These are phyloP conservation scores for Ceratobasidium sp. DNA, from an alignment of 1,284 basidiomycete genomes.

Conservation along the genomic window DNA sequence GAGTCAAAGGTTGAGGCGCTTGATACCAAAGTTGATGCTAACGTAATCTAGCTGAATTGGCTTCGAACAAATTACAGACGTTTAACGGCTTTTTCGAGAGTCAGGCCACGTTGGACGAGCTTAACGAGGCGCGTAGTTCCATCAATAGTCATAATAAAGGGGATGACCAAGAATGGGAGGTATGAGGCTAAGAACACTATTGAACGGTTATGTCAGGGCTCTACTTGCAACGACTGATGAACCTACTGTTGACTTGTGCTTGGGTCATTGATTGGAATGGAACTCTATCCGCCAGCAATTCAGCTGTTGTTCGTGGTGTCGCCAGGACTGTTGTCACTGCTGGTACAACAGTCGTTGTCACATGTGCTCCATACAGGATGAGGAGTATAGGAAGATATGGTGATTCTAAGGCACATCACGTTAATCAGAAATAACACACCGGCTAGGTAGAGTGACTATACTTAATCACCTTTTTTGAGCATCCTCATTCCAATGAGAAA, in stretches of 20 bases:
- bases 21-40: background rate
- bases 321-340: constrained; percentile 38
- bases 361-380: constrained; percentile 36
- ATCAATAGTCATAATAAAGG: constrained; percentile 41
- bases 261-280: constrained; percentile 30
- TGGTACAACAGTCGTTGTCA: constrained; percentile 37
- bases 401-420: constrained; percentile 4
- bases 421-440: background rate
- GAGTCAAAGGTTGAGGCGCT: constrained; percentile 40
- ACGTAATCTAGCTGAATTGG: constrained; percentile 18
- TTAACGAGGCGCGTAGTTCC: constrained; percentile 24
- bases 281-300: background rate
- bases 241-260: constrained; percentile 34
- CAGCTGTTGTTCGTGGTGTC: constrained; percentile 14
- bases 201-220: background rate
- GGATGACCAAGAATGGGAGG: constrained; percentile 44
- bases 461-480: constrained; percentile 71
- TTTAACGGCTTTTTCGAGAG: constrained; percentile 29
- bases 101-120: constrained; percentile 22
- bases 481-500: constrained; percentile 77
- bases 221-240: background rate
- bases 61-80: constrained; percentile 1
- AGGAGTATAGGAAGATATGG: constrained; percentile 29
- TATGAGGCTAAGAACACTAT: constrained; percentile 43
- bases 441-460: background rate